phyloP scores from a whole-genome alignment of 164 flowering plant species.

The Piper betle region DNA sequence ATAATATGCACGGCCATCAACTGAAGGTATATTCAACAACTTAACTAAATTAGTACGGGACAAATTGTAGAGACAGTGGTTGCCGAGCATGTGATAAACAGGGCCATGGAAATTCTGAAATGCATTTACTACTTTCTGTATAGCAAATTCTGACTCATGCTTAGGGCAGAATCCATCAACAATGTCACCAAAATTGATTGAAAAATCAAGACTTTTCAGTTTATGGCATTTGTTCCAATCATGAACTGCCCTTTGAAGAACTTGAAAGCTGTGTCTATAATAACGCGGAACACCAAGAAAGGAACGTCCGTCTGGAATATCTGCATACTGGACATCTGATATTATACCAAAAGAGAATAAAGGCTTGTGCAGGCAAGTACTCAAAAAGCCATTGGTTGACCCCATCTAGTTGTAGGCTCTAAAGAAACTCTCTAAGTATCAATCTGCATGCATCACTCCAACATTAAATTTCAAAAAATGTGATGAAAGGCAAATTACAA shows the following conservation, averaged over 20 bases:
- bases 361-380: slow-evolving; percentile 34
- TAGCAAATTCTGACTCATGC: slow-evolving; percentile 47
- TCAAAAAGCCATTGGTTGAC: slow-evolving; percentile 26
- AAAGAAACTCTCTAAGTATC: no score
- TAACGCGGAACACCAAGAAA: slow-evolving; percentile 77
- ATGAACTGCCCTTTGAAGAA: slow-evolving; percentile 73
- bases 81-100: slow-evolving; percentile 85
- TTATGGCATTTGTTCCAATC: slow-evolving; percentile 53
- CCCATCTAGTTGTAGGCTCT: slow-evolving; percentile 20
- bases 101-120: slow-evolving; percentile 60
- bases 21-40: slow-evolving; percentile 42
- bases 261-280: slow-evolving; percentile 68
- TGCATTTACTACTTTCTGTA: slow-evolving; percentile 44
- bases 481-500: no score
- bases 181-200: slow-evolving; percentile 76
- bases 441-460: no score
- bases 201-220: slow-evolving; percentile 28
- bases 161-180: slow-evolving; percentile 90
- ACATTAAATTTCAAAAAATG: no score
- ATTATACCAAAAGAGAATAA: slow-evolving; percentile 85
- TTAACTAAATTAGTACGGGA: slow-evolving; percentile 64
- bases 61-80: slow-evolving; percentile 95
- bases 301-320: slow-evolving; percentile 86
- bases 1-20: slow-evolving; percentile 47
- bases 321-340: slow-evolving; percentile 85